Evolutionary conservation across 148 eudicot species (phyloP).

Genomic region (Nepenthes mirabilis): DNA sequence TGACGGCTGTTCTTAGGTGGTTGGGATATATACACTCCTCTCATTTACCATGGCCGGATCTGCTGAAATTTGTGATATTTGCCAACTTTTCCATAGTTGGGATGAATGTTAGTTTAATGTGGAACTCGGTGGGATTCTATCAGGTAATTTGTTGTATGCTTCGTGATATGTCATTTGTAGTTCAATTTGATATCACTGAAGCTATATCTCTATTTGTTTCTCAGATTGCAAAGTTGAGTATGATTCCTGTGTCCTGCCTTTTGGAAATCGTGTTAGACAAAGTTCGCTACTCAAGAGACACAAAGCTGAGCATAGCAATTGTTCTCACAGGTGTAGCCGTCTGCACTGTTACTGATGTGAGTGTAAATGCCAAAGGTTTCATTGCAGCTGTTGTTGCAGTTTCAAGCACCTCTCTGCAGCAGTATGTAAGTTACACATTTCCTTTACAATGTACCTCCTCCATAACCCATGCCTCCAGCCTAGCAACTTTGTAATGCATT

Average conservation of each 20-base stretch:
- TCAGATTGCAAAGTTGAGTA: not conserved
- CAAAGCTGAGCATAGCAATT: not conserved
- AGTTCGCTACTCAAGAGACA: not conserved
- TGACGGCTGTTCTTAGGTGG: not conserved
- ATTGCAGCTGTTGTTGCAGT: not conserved
- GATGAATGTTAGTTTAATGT: too few relatives aligned
- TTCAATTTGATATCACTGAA: too few relatives aligned
- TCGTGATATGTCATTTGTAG: too few relatives aligned
- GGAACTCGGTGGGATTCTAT: too few relatives aligned
- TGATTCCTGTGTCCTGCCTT: not conserved
- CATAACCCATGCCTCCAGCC: not conserved
- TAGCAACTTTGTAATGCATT: not conserved
- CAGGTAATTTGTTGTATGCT: too few relatives aligned
- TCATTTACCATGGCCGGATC: not conserved
- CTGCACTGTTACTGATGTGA: not conserved
- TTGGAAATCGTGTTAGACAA: not conserved
- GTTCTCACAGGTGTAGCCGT: not conserved
- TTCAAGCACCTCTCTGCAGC: not conserved
- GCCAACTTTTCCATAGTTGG: too few relatives aligned
- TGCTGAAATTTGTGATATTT: not conserved
- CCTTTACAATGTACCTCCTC: not conserved
- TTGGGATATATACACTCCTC: not conserved
- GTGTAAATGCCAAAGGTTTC: not conserved
- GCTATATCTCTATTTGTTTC: too few relatives aligned
- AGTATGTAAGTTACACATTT: not conserved